phyloP scores from a whole-genome alignment of 225 moss, liverwort and hornwort genomes.

The Neckera pumila region DNA sequence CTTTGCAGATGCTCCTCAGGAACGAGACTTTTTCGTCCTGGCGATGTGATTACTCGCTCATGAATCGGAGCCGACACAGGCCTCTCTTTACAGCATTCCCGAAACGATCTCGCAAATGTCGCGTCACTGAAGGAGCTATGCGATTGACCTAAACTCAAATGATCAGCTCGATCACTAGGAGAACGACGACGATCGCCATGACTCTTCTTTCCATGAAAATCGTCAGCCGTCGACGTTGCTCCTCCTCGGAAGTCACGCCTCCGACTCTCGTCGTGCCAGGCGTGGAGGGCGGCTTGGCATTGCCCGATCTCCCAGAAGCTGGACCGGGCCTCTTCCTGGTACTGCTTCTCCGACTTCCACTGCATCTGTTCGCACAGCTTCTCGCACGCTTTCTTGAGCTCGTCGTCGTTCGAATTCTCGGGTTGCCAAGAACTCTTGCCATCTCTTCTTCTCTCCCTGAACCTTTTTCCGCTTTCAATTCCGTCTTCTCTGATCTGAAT shows the following conservation, averaged over 20 bases:
- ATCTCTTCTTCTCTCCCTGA: background rate
- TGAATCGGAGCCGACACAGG: background rate
- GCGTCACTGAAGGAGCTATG: background rate
- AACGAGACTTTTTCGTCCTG: background rate
- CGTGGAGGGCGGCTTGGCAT: background rate
- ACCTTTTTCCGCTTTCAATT: no score
- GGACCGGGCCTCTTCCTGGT: background rate
- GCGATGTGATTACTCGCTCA: background rate
- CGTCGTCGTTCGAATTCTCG: background rate
- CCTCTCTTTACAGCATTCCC: background rate
- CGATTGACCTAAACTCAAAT: background rate
- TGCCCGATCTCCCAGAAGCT: background rate
- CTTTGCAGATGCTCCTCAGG: background rate
- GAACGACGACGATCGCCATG: background rate
- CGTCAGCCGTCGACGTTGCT: background rate
- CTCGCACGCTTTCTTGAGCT: constrained; percentile 9
- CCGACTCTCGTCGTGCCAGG: background rate
- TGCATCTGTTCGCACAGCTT: background rate
- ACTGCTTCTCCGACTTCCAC: constrained; percentile 1
- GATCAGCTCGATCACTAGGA: background rate
- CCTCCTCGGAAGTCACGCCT: background rate
- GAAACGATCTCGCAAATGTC: background rate
- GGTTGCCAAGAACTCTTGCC: background rate
- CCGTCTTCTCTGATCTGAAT: background rate
- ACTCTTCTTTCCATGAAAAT: background rate